Evolutionary conservation across 2,329 filamentous ascomycete genomes (phyloP).

Genomic region (Aspergillus oerlinghausenensis): DNA sequence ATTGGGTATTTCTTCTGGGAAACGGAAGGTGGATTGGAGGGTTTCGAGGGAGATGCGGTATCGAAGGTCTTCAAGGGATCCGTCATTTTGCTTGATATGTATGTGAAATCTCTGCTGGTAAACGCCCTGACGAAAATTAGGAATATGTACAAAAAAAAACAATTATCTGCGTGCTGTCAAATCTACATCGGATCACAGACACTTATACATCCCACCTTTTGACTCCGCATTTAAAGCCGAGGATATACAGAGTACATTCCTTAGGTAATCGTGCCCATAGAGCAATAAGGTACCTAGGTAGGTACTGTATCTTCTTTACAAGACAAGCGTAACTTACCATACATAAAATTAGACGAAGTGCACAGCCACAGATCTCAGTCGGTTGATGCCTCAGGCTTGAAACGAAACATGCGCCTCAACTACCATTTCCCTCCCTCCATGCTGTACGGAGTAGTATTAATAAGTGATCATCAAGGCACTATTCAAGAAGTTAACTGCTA

Average conservation of each 20-base stretch:
- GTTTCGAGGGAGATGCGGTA: conserved; percentile 14
- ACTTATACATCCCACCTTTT: neutral
- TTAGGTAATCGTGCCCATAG: neutral
- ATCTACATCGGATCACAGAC: too few species aligned
- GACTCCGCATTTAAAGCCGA: neutral
- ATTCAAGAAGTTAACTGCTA: neutral
- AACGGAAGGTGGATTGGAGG: conserved; percentile 38
- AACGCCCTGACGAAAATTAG: too few species aligned
- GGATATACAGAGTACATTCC: neutral
- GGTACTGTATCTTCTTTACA: neutral
- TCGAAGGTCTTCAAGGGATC: conserved; percentile 33
- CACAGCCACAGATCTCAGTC: too few species aligned
- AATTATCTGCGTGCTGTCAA: too few species aligned
- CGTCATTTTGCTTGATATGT: conserved; percentile 22
- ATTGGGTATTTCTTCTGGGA: conserved; percentile 67
- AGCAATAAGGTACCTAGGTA: too few species aligned
- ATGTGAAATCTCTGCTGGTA: neutral
- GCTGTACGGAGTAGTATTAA: too few species aligned
- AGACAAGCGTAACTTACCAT: neutral
- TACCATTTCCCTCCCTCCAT: too few species aligned
- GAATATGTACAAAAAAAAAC: too few species aligned
- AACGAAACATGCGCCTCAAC: too few species aligned
- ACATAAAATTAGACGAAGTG: too few species aligned
- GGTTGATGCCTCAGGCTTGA: neutral
- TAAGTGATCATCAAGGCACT: neutral